Conservation (phyloP, 2,329 filamentous ascomycete genomes). For the Thelonectria olida region DNA sequence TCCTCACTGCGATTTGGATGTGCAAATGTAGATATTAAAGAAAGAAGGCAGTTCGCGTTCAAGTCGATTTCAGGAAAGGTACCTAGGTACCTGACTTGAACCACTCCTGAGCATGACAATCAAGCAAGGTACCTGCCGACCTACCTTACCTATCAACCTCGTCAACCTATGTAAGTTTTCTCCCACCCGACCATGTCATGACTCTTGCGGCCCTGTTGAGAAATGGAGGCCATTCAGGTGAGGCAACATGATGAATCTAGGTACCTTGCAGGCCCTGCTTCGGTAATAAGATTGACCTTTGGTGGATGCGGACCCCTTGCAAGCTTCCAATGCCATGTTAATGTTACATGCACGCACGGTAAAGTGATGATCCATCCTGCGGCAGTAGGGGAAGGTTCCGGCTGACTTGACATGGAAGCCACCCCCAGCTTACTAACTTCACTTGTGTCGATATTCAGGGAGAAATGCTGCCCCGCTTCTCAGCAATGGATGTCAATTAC, state of each 20-base stretch:
- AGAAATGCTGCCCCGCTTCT: constrained; percentile 24
- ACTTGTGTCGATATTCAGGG: constrained; percentile 5
- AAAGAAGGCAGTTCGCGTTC: neutral
- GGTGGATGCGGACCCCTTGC: neutral
- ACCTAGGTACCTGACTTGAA: too few species aligned
- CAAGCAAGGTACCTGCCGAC: too few species aligned
- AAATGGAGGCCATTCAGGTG: neutral
- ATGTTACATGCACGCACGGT: neutral
- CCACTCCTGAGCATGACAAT: too few species aligned
- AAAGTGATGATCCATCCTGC: neutral
- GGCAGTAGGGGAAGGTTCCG: neutral
- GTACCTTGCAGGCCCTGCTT: neutral
- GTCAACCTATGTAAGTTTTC: too few species aligned
- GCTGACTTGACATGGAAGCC: neutral
- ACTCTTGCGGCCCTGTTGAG: neutral
- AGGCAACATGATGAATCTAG: neutral
- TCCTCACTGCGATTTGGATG: too few species aligned
- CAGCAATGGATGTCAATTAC: constrained; percentile 6
- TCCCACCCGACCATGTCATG: neutral
- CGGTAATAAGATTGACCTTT: constrained; percentile 11
- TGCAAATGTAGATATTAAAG: too few species aligned
- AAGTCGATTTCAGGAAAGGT: neutral
- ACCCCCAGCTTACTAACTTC: constrained; percentile 5
- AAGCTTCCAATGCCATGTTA: neutral
- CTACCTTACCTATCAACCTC: neutral